phyloP scores from a whole-genome alignment of 441 rosid genomes.

The Manihot esculenta region DNA sequence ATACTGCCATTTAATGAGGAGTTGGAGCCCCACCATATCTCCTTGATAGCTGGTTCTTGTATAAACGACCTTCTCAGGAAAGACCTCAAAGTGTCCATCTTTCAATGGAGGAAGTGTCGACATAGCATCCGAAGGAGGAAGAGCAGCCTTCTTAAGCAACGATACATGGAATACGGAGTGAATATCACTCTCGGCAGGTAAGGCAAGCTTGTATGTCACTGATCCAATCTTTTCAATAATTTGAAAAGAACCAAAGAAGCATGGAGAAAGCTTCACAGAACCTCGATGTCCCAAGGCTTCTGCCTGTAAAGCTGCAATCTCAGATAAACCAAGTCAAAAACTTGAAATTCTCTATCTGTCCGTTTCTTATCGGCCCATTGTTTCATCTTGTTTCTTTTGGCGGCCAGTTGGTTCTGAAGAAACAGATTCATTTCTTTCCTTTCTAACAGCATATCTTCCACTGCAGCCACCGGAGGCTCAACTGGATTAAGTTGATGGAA shows the following conservation, averaged over 20 bases:
- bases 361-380: too few relatives aligned
- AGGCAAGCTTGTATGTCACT: background rate
- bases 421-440: too few relatives aligned
- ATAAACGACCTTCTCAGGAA: background rate
- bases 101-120: background rate
- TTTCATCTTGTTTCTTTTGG: too few relatives aligned
- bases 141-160: background rate
- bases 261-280: background rate
- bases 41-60: background rate
- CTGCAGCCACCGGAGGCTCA: too few relatives aligned
- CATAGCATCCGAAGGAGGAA: background rate
- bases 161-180: constrained; percentile 4
- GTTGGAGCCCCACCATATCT: background rate
- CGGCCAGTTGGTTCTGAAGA: too few relatives aligned
- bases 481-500: too few relatives aligned
- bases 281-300: background rate
- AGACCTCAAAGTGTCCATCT: background rate
- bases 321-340: too few relatives aligned
- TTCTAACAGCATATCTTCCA: too few relatives aligned
- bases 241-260: background rate
- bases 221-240: background rate
- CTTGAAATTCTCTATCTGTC: too few relatives aligned
- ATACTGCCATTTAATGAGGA: background rate
- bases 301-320: too few relatives aligned
- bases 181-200: background rate